Evolutionary conservation across 1,139 yeast genomes (phyloP).

Genomic region (Yamadazyma sp.): DNA sequence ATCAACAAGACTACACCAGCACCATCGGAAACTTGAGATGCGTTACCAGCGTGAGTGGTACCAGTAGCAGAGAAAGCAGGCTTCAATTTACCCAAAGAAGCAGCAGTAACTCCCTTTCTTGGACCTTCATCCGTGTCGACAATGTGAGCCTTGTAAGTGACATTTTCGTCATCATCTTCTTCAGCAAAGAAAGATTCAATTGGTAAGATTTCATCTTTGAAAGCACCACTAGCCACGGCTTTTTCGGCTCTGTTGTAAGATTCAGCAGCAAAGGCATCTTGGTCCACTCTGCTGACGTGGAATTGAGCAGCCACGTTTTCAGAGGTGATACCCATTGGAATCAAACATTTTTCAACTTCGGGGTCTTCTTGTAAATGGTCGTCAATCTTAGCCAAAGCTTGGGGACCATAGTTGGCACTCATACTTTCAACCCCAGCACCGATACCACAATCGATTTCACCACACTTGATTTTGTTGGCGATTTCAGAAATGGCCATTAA

Average conservation of each 20-base stretch:
- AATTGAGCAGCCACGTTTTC: conserved; percentile 48
- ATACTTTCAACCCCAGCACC: conserved; percentile 94
- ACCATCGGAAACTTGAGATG: conserved; percentile 94
- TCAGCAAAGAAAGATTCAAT: conserved; percentile 54
- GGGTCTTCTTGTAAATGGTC: conserved; percentile 33
- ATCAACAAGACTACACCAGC: conserved; percentile 87
- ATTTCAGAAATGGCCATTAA: conserved; percentile 86
- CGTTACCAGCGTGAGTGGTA: conserved; percentile 90
- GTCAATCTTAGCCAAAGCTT: conserved; percentile 64
- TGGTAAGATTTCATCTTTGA: conserved; percentile 85
- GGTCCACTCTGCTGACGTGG: conserved; percentile 64
- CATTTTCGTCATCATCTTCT: conserved; percentile 51
- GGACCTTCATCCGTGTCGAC: conserved; percentile 90
- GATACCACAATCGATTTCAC: conserved; percentile 88
- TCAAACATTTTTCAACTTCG: conserved; percentile 33
- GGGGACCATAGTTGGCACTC: conserved; percentile 81
- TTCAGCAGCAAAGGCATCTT: conserved; percentile 83
- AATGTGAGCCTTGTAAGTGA: conserved; percentile 37
- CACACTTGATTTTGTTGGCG: conserved; percentile 82
- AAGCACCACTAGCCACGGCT: conserved; percentile 70
- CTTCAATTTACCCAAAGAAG: conserved; percentile 66
- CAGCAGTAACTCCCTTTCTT: conserved; percentile 81
- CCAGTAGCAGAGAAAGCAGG: conserved; percentile 91
- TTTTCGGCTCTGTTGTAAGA: conserved; percentile 82
- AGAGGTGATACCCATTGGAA: conserved; percentile 79